These are phyloP conservation scores for Leishmania major DNA, from an alignment of 208 protist species.

Conservation along the genomic window DNA sequence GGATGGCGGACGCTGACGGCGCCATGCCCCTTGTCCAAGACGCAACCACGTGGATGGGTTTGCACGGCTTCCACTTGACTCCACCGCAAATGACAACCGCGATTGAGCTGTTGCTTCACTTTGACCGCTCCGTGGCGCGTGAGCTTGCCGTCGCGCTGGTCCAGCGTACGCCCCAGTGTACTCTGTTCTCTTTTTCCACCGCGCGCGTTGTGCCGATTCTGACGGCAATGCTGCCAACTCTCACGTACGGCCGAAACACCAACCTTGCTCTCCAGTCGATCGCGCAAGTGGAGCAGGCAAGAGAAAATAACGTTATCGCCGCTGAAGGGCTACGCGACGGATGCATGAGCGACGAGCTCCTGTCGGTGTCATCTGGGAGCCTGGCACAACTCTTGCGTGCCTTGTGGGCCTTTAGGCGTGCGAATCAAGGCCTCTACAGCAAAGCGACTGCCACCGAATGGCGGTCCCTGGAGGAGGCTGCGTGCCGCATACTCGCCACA, in stretches of 20 bases:
- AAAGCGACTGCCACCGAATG: conserved; percentile 1
- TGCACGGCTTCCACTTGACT: conserved; percentile 6
- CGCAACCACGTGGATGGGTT: conserved; percentile 43
- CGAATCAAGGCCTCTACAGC: background rate
- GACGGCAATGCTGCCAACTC: background rate
- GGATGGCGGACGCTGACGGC: conserved; percentile 24
- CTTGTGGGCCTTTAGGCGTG: background rate
- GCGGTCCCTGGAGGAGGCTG: background rate
- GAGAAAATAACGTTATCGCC: background rate
- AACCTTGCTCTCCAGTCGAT: background rate
- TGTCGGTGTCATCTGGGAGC: background rate
- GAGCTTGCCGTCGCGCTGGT: conserved; percentile 4
- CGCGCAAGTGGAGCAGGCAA: background rate
- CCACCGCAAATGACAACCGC: background rate
- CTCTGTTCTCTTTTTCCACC: conserved; percentile 4
- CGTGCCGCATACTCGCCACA: background rate
- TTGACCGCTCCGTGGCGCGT: conserved; percentile 4
- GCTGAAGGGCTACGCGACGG: conserved; percentile 12
- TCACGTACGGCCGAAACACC: background rate
- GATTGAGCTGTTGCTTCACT: conserved; percentile 20
- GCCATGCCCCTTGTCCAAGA: conserved; percentile 46
- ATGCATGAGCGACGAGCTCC: conserved; percentile 8
- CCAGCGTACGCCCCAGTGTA: background rate
- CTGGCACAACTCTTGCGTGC: conserved; percentile 14
- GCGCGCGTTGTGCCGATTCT: conserved; percentile 8